Evolutionary conservation across 176 grass and related monocot genomes (phyloP).

Genomic region (Juncus inflexus): DNA sequence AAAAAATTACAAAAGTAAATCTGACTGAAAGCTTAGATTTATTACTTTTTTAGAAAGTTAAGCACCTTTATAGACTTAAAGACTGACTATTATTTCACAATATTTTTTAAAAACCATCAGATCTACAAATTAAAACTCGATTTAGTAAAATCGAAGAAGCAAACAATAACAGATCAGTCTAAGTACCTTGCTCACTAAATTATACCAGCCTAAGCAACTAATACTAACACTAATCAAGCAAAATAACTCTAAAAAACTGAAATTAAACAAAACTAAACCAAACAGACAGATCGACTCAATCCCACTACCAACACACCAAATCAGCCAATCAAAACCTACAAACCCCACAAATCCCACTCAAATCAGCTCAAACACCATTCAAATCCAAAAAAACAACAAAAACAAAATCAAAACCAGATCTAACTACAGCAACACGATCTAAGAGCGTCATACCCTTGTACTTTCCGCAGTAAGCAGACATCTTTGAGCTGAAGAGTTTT

Average conservation of each 20-base stretch:
- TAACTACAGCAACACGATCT: background rate
- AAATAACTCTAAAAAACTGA: too few relatives aligned
- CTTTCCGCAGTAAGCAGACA: constrained; percentile 85
- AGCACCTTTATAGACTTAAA: background rate
- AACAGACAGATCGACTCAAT: too few relatives aligned
- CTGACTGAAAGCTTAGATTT: background rate
- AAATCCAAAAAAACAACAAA: background rate
- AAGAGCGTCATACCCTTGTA: constrained; percentile 52
- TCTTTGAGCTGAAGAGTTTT: constrained; percentile 18
- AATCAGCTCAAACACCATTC: too few relatives aligned
- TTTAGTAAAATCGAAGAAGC: background rate
- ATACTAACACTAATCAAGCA: too few relatives aligned
- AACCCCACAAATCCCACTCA: too few relatives aligned
- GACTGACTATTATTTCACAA: background rate
- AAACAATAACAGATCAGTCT: too few relatives aligned
- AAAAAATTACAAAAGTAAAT: background rate
- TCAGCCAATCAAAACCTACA: too few relatives aligned
- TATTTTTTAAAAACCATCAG: constrained; percentile 1
- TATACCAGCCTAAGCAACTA: too few relatives aligned
- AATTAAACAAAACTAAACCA: too few relatives aligned
- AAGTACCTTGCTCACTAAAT: too few relatives aligned
- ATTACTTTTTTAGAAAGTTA: background rate
- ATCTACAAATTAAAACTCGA: constrained; percentile 15
- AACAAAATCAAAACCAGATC: background rate
- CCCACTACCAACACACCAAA: too few relatives aligned